Evolutionary conservation across 2,329 filamentous ascomycete species (phyloP), one percentile per base, ranked within the genome.

Genomic region (Lasiodiplodia sp.): DNA sequence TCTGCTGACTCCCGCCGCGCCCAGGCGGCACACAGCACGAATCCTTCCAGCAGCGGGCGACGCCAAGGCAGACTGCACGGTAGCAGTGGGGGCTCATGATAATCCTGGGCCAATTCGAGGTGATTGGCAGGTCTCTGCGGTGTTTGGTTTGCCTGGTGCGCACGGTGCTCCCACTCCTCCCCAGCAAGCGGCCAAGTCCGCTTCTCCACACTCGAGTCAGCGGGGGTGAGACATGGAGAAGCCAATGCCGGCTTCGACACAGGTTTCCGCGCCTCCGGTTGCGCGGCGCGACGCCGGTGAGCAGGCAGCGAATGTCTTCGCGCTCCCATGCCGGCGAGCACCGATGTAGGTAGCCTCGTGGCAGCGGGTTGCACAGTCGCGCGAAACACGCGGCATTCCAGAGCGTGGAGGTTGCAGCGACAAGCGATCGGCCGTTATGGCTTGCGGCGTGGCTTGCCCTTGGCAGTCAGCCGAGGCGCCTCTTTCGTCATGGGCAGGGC

Each of bases 371-470:
- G 44, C 60, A 64, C 60, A 38, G 47, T 37, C 44, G 31, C 31
- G 60, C 47, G 47, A 64, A 37, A 64, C 60, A 64, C 60, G 60
- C 60, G 60, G 47, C 47, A 64, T 64, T 63, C 60, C 60, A 52
- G 47, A 52, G 60, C 31, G 16, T 49, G 16, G 60, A 52, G 60
- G 60, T 64, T 64, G 60, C 60, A 64, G 60, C 11, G 60, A 64
- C 60, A 40, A 52, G n/a, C 60, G 60, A 64, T 64, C 60, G 60
- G 60, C 60, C 60, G 60, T 64, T 64, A 52, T 64, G 60, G 60
- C 47, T 37, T 64, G 60, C 60, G 60, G 60, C 60, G 47, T 64
- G 60, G 60, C 60, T 64, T 62, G 40, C 56, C 31, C 60, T 64
- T 64, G 60, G 60, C 60, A 25, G 31, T 52, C 44, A 64, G 60